Evolutionary conservation across 2,329 filamentous ascomycete genomes (phyloP), one percentile per base, ranked within the genome.

Genomic region (Fusarium lyarnte): DNA sequence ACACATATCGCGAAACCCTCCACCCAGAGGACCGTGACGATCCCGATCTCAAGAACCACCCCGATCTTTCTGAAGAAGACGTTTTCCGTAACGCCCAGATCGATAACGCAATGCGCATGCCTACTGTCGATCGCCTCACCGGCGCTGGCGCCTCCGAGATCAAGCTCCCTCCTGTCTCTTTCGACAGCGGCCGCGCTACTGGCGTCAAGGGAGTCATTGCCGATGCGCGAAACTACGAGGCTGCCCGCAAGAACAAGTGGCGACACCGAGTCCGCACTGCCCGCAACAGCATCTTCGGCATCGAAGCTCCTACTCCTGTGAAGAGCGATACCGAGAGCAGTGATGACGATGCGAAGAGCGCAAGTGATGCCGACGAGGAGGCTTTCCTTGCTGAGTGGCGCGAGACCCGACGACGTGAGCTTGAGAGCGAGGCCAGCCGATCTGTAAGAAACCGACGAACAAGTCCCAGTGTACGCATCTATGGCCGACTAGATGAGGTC

Each of bases 151-250:
- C 80, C 81, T 76, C 79, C 66, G 85, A 85, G 63, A 81, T 93
- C 77, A 87, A 87, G 78, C 88, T 93, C 68, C 90, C 90, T 19
- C 89, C 89, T 14, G 84, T 85, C 17, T 87, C 85, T 62, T 91
- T 92, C 77, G 89, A 93, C 80, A 89, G 85, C 58, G 91, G 92
- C 64, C 88, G 90, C 73, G 91, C 93, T 74, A 95, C 93, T 6
- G 93, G 93, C 51, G 93, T 94, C 74, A 95, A 95, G 85, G 93
- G 93, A 70, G 93, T 96, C 81, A 95, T 96, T 78, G 92, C 93
- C 76, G 93, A 96, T 79, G 93, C 93, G 41, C 88, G 93, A 77
- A 90, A 91, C 77, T 95, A 92, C 81, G 92, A 94, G 82, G 86
- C 89, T 77, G 92, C 92, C 17, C 86, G 87, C 74, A 86, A 86